Evolutionary conservation across 73 alveolate species (phyloP), one percentile per base, ranked within the genome.

Genomic region (Paramecium pentaurelia): DNA sequence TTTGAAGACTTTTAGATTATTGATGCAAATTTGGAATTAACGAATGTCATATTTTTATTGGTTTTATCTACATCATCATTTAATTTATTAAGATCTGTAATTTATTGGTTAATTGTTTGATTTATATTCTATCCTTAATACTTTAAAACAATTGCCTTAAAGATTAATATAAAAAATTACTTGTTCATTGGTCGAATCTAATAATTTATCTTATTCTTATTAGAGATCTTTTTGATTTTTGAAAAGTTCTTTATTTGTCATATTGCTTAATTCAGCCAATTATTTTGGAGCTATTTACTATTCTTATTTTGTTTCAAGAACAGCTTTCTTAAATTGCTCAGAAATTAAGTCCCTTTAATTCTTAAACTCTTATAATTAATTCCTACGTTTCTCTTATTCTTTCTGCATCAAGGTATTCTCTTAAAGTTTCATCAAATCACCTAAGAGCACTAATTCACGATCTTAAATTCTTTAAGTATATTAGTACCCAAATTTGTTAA

Each of bases 31-130:
- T 71, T 71, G 20, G 60, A 34, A 71, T 71, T 71, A 18, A 40
- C 44, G 37, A 20, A 71, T 37, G 44, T 71, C 86, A 71, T 71
- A 14, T 37, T 16, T 71, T 71, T 71, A 37, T 71, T 71, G 59
- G 86, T 71, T 71, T 71, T 71, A 8, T 71, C 86, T 18, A 71
- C 86, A 71, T 71, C 86, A 16, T 34, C 44, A 37, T 71, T 71
- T 37, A 71, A 37, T 34, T 10, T 34, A 34, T 34, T 40, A 10
- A 71, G 59, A 9, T 30, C 51, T 12, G 0, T 34, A 1, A 28
- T 71, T 36, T 71, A 18, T 34, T 34, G 14, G 5, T 30, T 37
- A 0, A 71, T 12, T 4, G 86, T 71, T 71, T 9, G 22, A 34
- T 37, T 37, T 8, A 71, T 71, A 34, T 34, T 37, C 32, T 34